Conservation (phyloP, 345 rosid genomes). For the Populus tremula region DNA sequence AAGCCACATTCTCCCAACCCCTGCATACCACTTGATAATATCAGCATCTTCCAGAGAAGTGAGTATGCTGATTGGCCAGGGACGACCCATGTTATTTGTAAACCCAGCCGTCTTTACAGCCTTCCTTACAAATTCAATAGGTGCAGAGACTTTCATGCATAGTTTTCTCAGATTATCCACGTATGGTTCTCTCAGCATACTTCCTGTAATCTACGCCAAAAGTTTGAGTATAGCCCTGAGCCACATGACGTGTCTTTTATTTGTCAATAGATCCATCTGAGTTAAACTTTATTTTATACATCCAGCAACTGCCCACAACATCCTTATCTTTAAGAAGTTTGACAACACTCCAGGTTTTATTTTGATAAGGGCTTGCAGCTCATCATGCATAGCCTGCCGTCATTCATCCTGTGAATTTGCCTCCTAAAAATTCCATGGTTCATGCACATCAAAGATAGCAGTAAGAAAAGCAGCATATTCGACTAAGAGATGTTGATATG, state of each 20-base stretch:
- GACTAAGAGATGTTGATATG: no score
- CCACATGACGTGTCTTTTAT: not conserved
- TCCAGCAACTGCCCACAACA: not conserved
- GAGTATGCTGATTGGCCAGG: conserved; percentile 70
- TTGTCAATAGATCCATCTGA: not conserved
- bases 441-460: not conserved
- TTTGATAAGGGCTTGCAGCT: not conserved
- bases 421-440: not conserved
- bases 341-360: not conserved
- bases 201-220: not conserved
- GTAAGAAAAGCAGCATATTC: not conserved
- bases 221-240: no score
- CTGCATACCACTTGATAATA: conserved; percentile 92
- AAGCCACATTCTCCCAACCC: conserved; percentile 88
- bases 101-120: conserved; percentile 79
- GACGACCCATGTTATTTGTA: conserved; percentile 89
- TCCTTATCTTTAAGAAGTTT: not conserved
- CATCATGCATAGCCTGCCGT: not conserved
- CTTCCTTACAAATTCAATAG: conserved; percentile 73
- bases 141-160: conserved; percentile 77
- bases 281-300: not conserved
- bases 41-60: conserved; percentile 72
- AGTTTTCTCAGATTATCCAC: conserved; percentile 72
- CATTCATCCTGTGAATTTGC: not conserved
- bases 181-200: conserved; percentile 54